A percentile compares a stretch with the other conserved stretches of the same genome.
These are phyloP conservation scores for Zea mays DNA, from an alignment of 176 grass and related monocot species.

Conservation along the genomic window DNA sequence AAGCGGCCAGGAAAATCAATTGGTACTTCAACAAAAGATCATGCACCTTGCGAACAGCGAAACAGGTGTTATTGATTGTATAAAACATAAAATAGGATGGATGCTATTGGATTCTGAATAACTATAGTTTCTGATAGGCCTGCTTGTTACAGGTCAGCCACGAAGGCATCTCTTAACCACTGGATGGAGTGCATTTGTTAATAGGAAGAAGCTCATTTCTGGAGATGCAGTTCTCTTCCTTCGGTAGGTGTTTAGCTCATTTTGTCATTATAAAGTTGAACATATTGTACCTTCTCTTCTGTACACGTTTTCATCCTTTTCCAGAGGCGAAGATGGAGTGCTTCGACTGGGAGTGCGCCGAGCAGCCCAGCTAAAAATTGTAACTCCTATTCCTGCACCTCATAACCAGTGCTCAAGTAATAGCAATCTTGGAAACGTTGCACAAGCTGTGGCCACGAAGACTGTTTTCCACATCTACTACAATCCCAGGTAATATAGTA, in stretches of 20 bases:
- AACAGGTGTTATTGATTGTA: neutral
- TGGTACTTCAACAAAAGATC: neutral
- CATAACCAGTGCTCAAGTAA: constrained; percentile 40
- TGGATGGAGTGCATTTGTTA: constrained; percentile 87
- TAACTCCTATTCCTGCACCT: constrained; percentile 33
- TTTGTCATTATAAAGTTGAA: constrained; percentile 10
- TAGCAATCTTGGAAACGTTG: constrained; percentile 41
- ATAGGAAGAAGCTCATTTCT: constrained; percentile 79
- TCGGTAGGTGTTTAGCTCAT: constrained; percentile 49
- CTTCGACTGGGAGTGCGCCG: constrained; percentile 78
- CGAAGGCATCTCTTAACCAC: constrained; percentile 86
- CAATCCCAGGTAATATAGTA: constrained; percentile 65
- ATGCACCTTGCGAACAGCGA: neutral
- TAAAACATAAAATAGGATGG: neutral
- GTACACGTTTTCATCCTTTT: constrained; percentile 29
- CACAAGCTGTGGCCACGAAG: constrained; percentile 57
- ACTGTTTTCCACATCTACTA: constrained; percentile 79
- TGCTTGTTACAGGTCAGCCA: constrained; percentile 74
- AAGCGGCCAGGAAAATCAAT: neutral
- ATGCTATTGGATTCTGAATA: constrained; percentile 19
- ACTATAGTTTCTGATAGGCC: constrained; percentile 16
- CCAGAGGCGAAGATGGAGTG: constrained; percentile 72
- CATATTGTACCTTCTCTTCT: neutral
- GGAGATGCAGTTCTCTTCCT: constrained; percentile 89
- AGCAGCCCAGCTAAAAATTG: constrained; percentile 57